A percentile compares a stretch with the other conserved stretches of the same genome.
Evolutionary conservation across 768 basidiomycete species (phyloP).

Genomic region (Boletus eberwhitei): DNA sequence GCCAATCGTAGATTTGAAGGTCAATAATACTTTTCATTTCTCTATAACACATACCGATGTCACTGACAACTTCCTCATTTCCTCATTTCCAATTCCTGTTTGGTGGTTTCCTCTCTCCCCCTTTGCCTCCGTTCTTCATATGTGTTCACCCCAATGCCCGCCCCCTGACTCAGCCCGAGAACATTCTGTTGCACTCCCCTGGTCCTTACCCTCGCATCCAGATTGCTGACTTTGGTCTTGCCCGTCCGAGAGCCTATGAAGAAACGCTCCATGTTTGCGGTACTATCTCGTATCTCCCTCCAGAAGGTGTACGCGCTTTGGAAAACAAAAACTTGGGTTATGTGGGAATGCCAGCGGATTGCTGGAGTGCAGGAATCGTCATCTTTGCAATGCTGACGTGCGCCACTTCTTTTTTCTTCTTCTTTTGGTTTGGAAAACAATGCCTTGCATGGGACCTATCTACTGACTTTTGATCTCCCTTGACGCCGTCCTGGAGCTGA

Average conservation of each 20-base stretch:
- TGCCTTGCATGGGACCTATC: neutral
- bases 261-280: slow-evolving; percentile 84
- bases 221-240: slow-evolving; percentile 85
- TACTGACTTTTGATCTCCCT: neutral
- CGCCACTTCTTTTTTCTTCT: slow-evolving; percentile 31
- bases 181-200: slow-evolving; percentile 73
- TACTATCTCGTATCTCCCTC: slow-evolving; percentile 83
- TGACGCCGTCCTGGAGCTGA: slow-evolving; percentile 9
- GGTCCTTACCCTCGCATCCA: slow-evolving; percentile 82
- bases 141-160: neutral
- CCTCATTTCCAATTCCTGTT: neutral
- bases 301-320: slow-evolving; percentile 78
- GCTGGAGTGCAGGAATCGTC: slow-evolving; percentile 83
- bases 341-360: slow-evolving; percentile 82
- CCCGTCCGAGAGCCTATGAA: slow-evolving; percentile 73
- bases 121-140: neutral
- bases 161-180: slow-evolving; percentile 59
- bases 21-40: slow-evolving; percentile 17
- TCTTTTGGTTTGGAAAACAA: no score
- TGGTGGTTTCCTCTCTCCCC: neutral
- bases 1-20: slow-evolving; percentile 59
- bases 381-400: slow-evolving; percentile 83
- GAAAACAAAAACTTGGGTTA: slow-evolving; percentile 74
- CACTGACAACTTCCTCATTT: neutral
- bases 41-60: neutral